These are phyloP conservation scores for Chloranthus sessilifolius DNA, from an alignment of 164 flowering plant genomes.

Conservation along the genomic window DNA sequence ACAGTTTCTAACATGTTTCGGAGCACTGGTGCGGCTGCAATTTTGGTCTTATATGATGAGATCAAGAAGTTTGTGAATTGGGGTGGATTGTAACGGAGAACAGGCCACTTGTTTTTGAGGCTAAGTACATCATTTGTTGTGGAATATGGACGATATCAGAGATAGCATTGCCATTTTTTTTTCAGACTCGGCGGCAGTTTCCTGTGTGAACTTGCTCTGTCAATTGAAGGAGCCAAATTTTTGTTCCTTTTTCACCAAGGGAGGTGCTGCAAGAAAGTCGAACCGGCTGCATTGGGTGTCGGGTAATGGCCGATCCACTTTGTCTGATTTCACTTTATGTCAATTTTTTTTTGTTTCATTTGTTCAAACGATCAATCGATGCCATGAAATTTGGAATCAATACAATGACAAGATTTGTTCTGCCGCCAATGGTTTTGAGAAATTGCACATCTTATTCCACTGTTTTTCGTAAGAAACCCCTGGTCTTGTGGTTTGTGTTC, in stretches of 20 bases:
- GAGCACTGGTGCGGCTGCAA: slow-evolving; percentile 95
- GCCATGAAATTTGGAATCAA: no score
- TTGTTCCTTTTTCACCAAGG: neutral
- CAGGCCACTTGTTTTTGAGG: neutral
- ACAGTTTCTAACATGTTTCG: slow-evolving; percentile 87
- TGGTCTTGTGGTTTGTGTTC: no score
- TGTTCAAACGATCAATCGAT: no score
- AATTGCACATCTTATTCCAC: no score
- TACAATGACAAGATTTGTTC: no score
- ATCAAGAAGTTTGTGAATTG: slow-evolving; percentile 75
- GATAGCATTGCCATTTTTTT: neutral
- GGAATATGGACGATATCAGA: neutral
- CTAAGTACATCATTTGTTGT: neutral
- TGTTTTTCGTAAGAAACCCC: no score
- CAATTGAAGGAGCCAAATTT: neutral
- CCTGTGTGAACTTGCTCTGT: neutral
- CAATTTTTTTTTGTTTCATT: no score
- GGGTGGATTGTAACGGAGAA: slow-evolving; percentile 36
- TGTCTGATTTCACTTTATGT: no score
- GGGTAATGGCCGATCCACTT: no score
- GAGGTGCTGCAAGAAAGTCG: neutral
- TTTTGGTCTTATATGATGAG: slow-evolving; percentile 88
- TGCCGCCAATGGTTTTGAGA: no score
- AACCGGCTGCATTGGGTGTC: no score
- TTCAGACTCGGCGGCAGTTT: neutral